Evolutionary conservation across 2,329 filamentous ascomycete species (phyloP).

Genomic region (Orbilia quercus): DNA sequence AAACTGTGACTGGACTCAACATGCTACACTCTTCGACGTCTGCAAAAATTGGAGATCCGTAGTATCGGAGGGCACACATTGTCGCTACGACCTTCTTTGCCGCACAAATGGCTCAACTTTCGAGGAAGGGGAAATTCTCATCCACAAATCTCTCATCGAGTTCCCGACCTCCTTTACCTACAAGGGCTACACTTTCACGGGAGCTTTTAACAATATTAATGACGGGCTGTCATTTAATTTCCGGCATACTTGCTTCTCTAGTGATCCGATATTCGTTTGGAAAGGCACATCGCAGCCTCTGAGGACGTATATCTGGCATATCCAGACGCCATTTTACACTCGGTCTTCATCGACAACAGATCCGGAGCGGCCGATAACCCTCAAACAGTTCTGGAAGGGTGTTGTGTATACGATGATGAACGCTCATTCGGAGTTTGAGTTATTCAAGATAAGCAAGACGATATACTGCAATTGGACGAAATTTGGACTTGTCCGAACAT

Average conservation of each 20-base stretch:
- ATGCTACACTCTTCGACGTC: constrained; percentile 15
- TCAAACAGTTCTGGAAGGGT: constrained; percentile 26
- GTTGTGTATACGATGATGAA: constrained; percentile 10
- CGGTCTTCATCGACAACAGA: constrained; percentile 5
- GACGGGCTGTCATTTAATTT: neutral
- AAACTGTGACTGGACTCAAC: constrained; percentile 14
- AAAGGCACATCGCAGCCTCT: neutral
- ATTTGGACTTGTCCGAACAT: neutral
- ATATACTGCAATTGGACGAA: constrained; percentile 23
- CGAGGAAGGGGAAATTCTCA: constrained; percentile 5
- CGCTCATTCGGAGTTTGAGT: constrained; percentile 2
- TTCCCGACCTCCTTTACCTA: constrained; percentile 6
- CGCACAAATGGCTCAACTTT: neutral
- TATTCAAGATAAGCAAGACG: neutral
- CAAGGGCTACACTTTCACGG: constrained; percentile 14
- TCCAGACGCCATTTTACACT: neutral
- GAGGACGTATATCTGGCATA: constrained; percentile 20
- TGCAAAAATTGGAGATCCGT: constrained; percentile 29
- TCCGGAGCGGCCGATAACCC: constrained; percentile 7
- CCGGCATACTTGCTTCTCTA: constrained; percentile 1
- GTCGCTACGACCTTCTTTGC: constrained; percentile 6
- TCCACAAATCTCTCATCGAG: constrained; percentile 14
- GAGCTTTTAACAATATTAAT: neutral
- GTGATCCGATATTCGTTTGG: constrained; percentile 18
- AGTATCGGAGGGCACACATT: neutral